A percentile compares a stretch with the other conserved stretches of the same genome.
Evolutionary conservation across 257 asterid species (phyloP).

Genomic region (Solanum pimpinellifolium): DNA sequence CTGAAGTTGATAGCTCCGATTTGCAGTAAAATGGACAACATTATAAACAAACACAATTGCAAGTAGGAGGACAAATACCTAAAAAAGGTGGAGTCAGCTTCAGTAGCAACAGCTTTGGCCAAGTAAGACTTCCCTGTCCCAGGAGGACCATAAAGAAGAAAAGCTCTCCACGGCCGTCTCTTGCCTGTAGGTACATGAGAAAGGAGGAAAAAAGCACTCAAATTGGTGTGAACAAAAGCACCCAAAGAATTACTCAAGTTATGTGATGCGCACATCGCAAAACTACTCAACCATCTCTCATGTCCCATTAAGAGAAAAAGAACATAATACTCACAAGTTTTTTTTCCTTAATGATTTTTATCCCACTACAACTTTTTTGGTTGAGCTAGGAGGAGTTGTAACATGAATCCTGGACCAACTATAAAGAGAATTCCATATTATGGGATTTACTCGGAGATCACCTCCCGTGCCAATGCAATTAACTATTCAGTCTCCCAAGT

Average conservation of each 20-base stretch:
- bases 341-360: neutral
- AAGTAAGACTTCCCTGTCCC: constrained; percentile 97
- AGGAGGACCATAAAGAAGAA: constrained; percentile 97
- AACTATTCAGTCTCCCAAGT: neutral
- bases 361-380: neutral
- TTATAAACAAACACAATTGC: neutral
- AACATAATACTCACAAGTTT: neutral
- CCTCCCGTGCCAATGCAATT: neutral
- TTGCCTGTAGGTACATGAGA: constrained; percentile 39
- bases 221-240: neutral
- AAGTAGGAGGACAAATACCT: constrained; percentile 37
- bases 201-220: neutral
- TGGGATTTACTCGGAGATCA: neutral
- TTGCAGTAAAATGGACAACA: neutral
- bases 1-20: neutral
- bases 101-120: constrained; percentile 99
- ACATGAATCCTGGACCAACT: neutral
- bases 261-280: neutral
- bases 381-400: neutral
- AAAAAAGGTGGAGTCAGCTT: constrained; percentile 95
- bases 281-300: neutral
- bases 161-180: constrained; percentile 90
- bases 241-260: neutral
- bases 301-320: neutral
- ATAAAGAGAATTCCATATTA: neutral